Evolutionary conservation across 495 filamentous ascomycete species (phyloP).

Genomic region (Cladorrhinum samala): DNA sequence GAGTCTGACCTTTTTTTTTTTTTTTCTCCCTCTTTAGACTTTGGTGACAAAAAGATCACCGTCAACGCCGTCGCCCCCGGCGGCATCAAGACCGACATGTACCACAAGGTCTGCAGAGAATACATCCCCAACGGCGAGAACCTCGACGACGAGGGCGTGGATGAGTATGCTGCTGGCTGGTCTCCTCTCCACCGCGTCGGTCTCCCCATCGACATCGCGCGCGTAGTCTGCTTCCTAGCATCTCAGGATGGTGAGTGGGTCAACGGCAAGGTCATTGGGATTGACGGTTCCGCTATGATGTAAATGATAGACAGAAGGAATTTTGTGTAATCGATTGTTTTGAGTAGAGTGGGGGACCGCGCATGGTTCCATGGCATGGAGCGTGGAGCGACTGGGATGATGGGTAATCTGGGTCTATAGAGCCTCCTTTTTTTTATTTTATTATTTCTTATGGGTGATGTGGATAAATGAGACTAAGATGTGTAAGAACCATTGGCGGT

Average conservation of each 20-base stretch:
- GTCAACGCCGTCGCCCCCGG: conserved; percentile 63
- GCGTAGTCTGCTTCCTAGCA: conserved; percentile 58
- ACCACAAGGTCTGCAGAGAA: conserved; percentile 56
- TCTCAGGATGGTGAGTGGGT: conserved; percentile 62
- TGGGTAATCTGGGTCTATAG: too few relatives aligned
- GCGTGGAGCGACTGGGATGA: too few relatives aligned
- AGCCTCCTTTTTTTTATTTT: too few relatives aligned
- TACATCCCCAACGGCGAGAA: conserved; percentile 56
- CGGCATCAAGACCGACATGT: conserved; percentile 67
- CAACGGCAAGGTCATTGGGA: conserved; percentile 52
- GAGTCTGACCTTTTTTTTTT: too few relatives aligned
- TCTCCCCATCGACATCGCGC: conserved; percentile 58
- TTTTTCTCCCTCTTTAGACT: conserved; percentile 20
- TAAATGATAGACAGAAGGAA: conserved; percentile 19
- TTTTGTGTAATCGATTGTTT: neutral
- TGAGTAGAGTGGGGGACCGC: neutral
- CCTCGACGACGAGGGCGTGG: conserved; percentile 32
- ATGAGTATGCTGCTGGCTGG: conserved; percentile 47
- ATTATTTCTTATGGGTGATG: too few relatives aligned
- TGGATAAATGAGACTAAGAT: too few relatives aligned
- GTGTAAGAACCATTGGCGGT: too few relatives aligned
- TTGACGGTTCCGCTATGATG: conserved; percentile 45
- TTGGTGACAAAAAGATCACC: conserved; percentile 46
- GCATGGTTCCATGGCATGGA: too few relatives aligned
- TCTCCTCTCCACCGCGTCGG: conserved; percentile 56